phyloP scores from a whole-genome alignment of 768 basidiomycete species.

The Leccinellum rugosiceps region DNA sequence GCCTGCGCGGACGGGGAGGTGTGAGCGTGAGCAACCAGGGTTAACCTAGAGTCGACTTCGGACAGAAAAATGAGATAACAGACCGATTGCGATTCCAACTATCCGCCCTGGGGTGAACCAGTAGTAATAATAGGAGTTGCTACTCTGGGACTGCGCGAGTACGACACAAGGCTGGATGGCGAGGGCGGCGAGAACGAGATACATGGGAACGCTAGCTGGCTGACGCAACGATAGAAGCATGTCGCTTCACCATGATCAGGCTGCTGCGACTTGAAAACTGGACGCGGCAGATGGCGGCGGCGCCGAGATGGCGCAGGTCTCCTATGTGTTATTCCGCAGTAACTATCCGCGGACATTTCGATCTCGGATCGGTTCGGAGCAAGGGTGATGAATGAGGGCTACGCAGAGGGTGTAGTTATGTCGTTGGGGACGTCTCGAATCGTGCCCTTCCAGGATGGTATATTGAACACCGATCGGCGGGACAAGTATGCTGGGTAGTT shows the following conservation, averaged over 20 bases:
- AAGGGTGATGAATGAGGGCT: neutral
- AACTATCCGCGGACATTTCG: neutral
- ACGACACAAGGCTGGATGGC: constrained; percentile 2
- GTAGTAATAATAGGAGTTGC: constrained; percentile 11
- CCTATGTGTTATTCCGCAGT: neutral
- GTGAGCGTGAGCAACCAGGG: neutral
- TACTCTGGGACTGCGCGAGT: constrained; percentile 9
- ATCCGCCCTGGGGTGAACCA: constrained; percentile 28
- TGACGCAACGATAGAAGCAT: neutral
- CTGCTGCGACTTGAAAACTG: too few relatives aligned
- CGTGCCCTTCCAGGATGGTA: too few relatives aligned
- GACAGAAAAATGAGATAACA: neutral
- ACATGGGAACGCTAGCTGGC: neutral
- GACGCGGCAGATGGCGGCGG: neutral
- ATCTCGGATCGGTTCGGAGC: neutral
- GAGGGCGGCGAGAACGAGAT: constrained; percentile 6
- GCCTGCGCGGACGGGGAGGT: constrained; percentile 5
- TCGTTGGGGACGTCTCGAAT: too few relatives aligned
- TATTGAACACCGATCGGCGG: neutral
- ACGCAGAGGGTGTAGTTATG: too few relatives aligned
- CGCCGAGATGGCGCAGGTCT: neutral
- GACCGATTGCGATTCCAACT: constrained; percentile 25
- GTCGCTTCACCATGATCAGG: neutral
- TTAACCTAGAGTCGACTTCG: neutral
- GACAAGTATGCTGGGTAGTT: too few relatives aligned